These are phyloP conservation scores for Globisporangium polare DNA, from an alignment of 352 stramenopile species.

Conservation along the genomic window DNA sequence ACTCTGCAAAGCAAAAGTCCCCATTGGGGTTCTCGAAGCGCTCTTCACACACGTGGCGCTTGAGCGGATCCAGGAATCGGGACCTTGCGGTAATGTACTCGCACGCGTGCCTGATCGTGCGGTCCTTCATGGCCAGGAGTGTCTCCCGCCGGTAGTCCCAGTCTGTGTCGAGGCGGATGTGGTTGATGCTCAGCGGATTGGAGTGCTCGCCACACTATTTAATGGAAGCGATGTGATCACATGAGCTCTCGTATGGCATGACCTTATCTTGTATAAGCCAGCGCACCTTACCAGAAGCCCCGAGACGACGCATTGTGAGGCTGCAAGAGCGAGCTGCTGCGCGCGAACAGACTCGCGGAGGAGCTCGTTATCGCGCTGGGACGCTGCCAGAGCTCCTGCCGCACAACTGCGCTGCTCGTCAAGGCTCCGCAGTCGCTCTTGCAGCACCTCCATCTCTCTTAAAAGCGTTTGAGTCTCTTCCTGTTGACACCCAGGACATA, in stretches of 20 bases:
- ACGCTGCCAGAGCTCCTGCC: not conserved
- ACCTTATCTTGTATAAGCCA: too few relatives aligned
- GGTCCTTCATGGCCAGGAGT: conserved; percentile 28
- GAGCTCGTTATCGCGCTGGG: not conserved
- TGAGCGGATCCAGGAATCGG: conserved; percentile 33
- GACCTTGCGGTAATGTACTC: conserved; percentile 38
- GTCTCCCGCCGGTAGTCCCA: conserved; percentile 22
- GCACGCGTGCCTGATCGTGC: conserved; percentile 32
- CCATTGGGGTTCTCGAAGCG: conserved; percentile 39
- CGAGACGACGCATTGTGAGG: conserved; percentile 31
- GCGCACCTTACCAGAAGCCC: conserved; percentile 21
- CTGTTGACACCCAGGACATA: not conserved
- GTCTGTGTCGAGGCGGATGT: conserved; percentile 36
- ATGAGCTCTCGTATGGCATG: too few relatives aligned
- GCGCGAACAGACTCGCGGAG: conserved; percentile 26
- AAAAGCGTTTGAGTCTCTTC: conserved; percentile 43
- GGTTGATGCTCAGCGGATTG: conserved; percentile 26
- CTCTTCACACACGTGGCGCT: conserved; percentile 31
- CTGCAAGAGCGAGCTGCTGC: conserved; percentile 30
- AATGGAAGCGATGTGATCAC: not conserved
- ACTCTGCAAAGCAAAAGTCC: conserved; percentile 41
- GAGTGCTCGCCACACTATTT: conserved; percentile 5
- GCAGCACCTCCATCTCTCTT: conserved; percentile 26
- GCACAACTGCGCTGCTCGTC: not conserved
- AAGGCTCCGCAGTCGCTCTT: conserved; percentile 23